Evolutionary conservation across 208 protist species (phyloP), one percentile per base, ranked within the genome.

Genomic region (Trypanosoma caninum): DNA sequence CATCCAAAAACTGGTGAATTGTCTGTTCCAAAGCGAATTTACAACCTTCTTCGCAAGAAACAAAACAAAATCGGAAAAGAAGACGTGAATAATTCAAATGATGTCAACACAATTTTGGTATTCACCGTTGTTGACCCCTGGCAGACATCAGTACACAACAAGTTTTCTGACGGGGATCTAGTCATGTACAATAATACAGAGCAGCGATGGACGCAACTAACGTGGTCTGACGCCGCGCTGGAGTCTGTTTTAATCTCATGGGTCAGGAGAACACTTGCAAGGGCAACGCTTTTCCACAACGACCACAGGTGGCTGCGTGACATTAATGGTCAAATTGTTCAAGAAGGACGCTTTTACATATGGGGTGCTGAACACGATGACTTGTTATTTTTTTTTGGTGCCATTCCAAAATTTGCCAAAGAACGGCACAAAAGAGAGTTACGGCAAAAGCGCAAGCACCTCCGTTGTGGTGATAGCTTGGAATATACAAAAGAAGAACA

Each of bases 281-380:
- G 47, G 22, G 70, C 69, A 33, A 65, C 76, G 46, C 56, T 75
- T 38, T 46, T 59, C 47, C 65, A 72, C 47, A 23, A 61, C 14
- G 73, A 82, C 53, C 54, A 56, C 0, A 74, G 70, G n/a, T 87
- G 80, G 80, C 61, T 87, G 59, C 72, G 76, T 13, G 61, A 78
- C 66, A 40, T 54, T 14, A 47, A 57, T 16, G 38, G 53, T n/a
- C 37, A 65, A 35, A 80, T 83, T 40, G 69, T 87, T 42, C 76
- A 77, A 31, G 76, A 80, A 30, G 80, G 80, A 2, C 80, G 76
- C 33, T 87, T 84, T 72, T 73, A 80, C 68, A 80, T 87, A 25
- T 87, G 81, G 81, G 54, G 72, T 60, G 74, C 80, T 40, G 44
- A 73, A 33, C 81, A 87, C 59, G 81, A 87, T 50, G 60, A 52